These are phyloP conservation scores for Aspergillus quadrilineatus DNA, from an alignment of 2,329 filamentous ascomycete species.

Conservation along the genomic window DNA sequence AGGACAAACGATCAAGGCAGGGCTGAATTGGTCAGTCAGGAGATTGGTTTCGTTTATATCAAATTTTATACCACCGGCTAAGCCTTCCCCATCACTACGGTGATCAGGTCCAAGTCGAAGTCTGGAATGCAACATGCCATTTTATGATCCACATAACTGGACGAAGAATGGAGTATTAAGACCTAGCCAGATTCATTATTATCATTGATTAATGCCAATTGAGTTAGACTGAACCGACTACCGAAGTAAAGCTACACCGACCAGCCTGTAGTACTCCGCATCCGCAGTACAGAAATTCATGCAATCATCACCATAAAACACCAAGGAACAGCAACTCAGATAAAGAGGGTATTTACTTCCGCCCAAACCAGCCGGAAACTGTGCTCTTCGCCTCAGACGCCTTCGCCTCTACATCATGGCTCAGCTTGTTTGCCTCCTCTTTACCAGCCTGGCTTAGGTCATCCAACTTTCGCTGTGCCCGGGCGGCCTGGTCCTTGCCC, in stretches of 20 bases:
- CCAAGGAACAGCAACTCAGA: background rate
- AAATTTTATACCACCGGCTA: background rate
- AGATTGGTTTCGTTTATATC: background rate
- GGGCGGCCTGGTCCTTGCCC: conserved; percentile 62
- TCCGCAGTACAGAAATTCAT: background rate
- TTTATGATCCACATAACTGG: background rate
- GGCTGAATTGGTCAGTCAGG: background rate
- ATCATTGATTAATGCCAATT: background rate
- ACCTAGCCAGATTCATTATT: background rate
- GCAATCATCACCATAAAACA: background rate
- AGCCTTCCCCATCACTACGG: conserved; percentile 14
- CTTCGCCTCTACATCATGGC: conserved; percentile 75
- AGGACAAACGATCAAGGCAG: background rate
- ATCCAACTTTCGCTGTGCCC: conserved; percentile 54
- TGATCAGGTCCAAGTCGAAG: conserved; percentile 7
- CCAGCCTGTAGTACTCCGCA: background rate
- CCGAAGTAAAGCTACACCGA: background rate
- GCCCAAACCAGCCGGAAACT: conserved; percentile 80
- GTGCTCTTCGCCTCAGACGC: conserved; percentile 80
- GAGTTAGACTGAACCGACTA: background rate
- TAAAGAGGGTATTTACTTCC: conserved; percentile 12
- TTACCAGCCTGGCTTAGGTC: conserved; percentile 58
- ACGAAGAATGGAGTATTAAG: background rate
- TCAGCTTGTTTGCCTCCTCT: conserved; percentile 56
- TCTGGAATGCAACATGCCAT: conserved; percentile 8